Conservation (phyloP, 2,329 filamentous ascomycete genomes). For the Hymenoscyphus infarciens region DNA sequence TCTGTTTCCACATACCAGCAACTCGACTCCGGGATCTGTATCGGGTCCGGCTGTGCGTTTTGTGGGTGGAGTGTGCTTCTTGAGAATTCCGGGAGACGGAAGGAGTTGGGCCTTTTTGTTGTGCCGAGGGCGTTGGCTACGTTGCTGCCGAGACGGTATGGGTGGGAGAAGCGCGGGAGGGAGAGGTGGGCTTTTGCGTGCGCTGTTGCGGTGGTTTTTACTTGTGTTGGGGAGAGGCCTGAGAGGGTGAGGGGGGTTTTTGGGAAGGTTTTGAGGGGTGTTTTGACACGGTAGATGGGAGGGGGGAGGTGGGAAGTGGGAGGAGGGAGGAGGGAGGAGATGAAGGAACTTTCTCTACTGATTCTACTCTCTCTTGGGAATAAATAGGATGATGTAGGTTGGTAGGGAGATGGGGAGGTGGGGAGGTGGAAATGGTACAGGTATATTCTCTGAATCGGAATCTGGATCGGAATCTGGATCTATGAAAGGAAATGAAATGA, state of each 20-base stretch:
- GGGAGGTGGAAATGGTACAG: no score
- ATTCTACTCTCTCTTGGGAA: no score
- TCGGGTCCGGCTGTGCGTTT: slow-evolving; percentile 66
- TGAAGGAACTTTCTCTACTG: no score
- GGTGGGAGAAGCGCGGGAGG: slow-evolving; percentile 58
- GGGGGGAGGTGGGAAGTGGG: neutral
- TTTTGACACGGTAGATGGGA: slow-evolving; percentile 18
- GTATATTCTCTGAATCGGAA: no score
- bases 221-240: slow-evolving; percentile 60
- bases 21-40: slow-evolving; percentile 63
- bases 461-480: no score
- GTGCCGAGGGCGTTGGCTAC: slow-evolving; percentile 71
- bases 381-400: no score
- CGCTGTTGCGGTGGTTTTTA: slow-evolving; percentile 68
- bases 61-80: slow-evolving; percentile 81
- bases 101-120: slow-evolving; percentile 78
- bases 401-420: no score
- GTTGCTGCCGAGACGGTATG: slow-evolving; percentile 68
- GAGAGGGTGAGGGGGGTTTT: slow-evolving; percentile 64
- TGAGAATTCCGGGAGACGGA: slow-evolving; percentile 61
- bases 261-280: slow-evolving; percentile 50
- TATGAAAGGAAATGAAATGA: no score
- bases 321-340: no score
- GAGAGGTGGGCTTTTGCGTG: slow-evolving; percentile 64
- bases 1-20: slow-evolving; percentile 45